Evolutionary conservation across 2,329 filamentous ascomycete genomes (phyloP), one percentile per base, ranked within the genome.

Genomic region (Colletotrichum sojae): DNA sequence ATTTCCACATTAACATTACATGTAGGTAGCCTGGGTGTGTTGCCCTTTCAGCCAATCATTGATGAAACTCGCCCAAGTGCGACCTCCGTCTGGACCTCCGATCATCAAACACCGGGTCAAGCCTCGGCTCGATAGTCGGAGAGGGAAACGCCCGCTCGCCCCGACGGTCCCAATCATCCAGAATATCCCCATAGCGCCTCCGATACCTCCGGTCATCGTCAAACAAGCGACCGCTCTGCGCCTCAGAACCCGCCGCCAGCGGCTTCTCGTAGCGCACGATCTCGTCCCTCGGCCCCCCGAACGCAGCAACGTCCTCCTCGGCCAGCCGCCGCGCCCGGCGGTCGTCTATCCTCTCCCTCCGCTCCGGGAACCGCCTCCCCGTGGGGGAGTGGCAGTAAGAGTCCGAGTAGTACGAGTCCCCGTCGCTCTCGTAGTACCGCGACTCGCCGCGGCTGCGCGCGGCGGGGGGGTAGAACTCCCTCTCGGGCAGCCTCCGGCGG

Each of bases 321-420:
- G 25, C 54, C 36, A 27, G 27, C 36, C 51, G 15, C 1, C 56
- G 40, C 36, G 54, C 40, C 15, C 45, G 16, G 18, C 52, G 62
- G 16, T 40, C 66, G 6, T 61, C 62, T 9, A 64, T 73, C 63
- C 18, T 71, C 64, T 49, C 69, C 63, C 52, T 51, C 46, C 36
- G 61, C 51, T 39, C 68, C 51, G 40, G 55, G 9, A 31, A 52
- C 31, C 65, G 73, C 71, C 25, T 70, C 59, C 27, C 65, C 66
- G 48, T 73, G 59, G 43, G 69, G 62, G 61, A 51, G 9, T 54
- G 61, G 10, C 48, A 22, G 27, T 67, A 63, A 5, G 31, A 49
- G 45, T 67, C 56, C 6, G 58, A 70, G 18, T 53, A 53, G 12
- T 67, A 67, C 48, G 54, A 54, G 27, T 70, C 66, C 39, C 57